Conservation (phyloP, 352 stramenopile genomes). For the Peronospora farinosa region DNA sequence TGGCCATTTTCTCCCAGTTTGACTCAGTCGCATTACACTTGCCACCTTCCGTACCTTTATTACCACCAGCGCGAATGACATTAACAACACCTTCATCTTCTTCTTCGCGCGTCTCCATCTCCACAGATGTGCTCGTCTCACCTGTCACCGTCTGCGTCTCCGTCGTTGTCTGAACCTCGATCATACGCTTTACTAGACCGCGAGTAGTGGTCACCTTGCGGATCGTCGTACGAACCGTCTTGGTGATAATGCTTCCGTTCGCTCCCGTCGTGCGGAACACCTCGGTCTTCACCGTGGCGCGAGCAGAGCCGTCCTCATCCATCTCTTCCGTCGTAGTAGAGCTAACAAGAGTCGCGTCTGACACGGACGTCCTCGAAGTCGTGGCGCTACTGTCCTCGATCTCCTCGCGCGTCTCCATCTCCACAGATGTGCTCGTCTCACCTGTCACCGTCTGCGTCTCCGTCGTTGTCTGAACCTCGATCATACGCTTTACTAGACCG, state of each 20-base stretch:
- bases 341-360: constrained; percentile 16
- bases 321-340: constrained; percentile 17
- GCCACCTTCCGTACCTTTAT: constrained; percentile 14
- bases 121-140: constrained; percentile 19
- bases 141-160: constrained; percentile 16
- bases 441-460: constrained; percentile 9
- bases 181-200: constrained; percentile 19
- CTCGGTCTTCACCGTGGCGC: constrained; percentile 23
- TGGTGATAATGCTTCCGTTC: constrained; percentile 24
- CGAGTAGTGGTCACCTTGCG: constrained; percentile 17
- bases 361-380: constrained; percentile 4
- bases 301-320: constrained; percentile 16
- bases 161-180: constrained; percentile 25
- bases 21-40: constrained; percentile 1
- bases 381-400: constrained; percentile 9
- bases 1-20: constrained; percentile 11
- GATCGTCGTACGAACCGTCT: constrained; percentile 29
- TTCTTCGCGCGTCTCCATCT: constrained; percentile 16
- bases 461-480: constrained; percentile 21
- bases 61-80: constrained; percentile 9
- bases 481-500: constrained; percentile 17
- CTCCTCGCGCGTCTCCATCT: constrained; percentile 22
- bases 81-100: background rate
- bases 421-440: constrained; percentile 15
- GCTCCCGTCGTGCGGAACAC: constrained; percentile 18